phyloP scores from a whole-genome alignment of 352 stramenopile genomes.

The Globisporangium polare region DNA sequence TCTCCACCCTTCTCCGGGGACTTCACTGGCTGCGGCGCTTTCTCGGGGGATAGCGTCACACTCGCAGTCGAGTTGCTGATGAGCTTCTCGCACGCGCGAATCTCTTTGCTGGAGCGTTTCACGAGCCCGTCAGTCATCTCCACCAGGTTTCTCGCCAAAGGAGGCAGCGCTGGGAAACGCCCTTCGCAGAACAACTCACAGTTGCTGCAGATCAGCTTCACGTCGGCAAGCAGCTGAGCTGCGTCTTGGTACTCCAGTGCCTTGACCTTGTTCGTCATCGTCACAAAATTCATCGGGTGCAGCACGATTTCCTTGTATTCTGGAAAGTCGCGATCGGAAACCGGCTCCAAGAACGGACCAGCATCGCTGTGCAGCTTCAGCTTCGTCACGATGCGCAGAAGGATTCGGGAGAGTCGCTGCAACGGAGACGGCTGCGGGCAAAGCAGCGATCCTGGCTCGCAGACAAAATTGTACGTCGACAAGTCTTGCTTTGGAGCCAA shows the following conservation, averaged over 20 bases:
- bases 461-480: constrained; percentile 24
- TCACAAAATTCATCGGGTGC: constrained; percentile 68
- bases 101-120: constrained; percentile 69
- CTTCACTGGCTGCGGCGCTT: neutral
- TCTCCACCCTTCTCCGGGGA: neutral
- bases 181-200: constrained; percentile 79
- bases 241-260: constrained; percentile 51
- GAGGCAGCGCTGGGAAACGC: constrained; percentile 69
- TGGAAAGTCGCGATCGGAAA: constrained; percentile 76
- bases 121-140: constrained; percentile 58
- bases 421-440: constrained; percentile 60
- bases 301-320: constrained; percentile 83
- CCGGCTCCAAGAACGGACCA: constrained; percentile 72
- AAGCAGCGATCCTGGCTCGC: constrained; percentile 31
- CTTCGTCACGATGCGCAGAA: constrained; percentile 61
- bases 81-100: constrained; percentile 46
- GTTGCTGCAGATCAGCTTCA: constrained; percentile 74
- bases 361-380: constrained; percentile 56
- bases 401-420: constrained; percentile 53
- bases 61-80: constrained; percentile 10
- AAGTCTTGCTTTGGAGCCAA: constrained; percentile 39
- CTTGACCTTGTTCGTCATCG: constrained; percentile 52
- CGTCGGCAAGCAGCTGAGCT: constrained; percentile 53
- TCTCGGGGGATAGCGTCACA: constrained; percentile 13
- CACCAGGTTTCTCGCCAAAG: constrained; percentile 66